Base-by-base conservation (phyloP, 2,329 filamentous ascomycete genomes). In the Aureobasidium mangrovei region DNA sequence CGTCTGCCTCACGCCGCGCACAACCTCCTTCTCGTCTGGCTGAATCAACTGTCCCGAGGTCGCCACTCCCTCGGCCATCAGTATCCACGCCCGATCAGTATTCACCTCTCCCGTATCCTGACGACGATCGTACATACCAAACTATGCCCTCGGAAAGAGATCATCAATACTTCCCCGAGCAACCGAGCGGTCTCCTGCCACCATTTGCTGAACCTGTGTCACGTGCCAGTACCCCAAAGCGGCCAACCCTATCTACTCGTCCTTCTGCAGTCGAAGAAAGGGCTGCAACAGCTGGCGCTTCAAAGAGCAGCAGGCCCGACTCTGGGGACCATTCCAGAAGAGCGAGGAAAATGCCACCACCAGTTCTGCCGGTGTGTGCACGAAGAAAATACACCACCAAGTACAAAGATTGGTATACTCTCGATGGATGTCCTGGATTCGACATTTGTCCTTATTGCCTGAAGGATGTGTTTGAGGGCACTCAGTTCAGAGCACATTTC, bases 391-490 rank as follows among this genome's bases (percentile, higher is more conserved):
- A 81, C 8, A 77, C 81, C 9, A 72, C 78, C 7, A 83, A 83
- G 1, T 78, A 83, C 57, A 75, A 84, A 58, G 88, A 93, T 63
- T 96, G 91, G 88, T 82, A 90, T 58, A 91, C 85, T 0, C 74
- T 96, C 4, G 81, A 81, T 3, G 80, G 82, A 10, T 80, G 83
- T 57, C 78, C 83, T 9, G 80, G 80, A 57, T 86, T 96, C 61
- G 82, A 88, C 58, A 85, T 96, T 43, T 96, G 91, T 62, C 87
- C 88, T 0, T 81, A 80, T 9, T 97, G 91, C 70, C 89, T 87
- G 66, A 75, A 78, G 2, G 77, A 77, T 4, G 79, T 89, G 7
- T 89, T 91, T 60, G 77, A 77, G 10, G 74, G 79, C 27, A 86
- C 87, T 0, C 75, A 80, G 24, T 94, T 87, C 65, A 77, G 81